phyloP scores from a whole-genome alignment of 2,329 filamentous ascomycete species.

The Exophiala sp. region DNA sequence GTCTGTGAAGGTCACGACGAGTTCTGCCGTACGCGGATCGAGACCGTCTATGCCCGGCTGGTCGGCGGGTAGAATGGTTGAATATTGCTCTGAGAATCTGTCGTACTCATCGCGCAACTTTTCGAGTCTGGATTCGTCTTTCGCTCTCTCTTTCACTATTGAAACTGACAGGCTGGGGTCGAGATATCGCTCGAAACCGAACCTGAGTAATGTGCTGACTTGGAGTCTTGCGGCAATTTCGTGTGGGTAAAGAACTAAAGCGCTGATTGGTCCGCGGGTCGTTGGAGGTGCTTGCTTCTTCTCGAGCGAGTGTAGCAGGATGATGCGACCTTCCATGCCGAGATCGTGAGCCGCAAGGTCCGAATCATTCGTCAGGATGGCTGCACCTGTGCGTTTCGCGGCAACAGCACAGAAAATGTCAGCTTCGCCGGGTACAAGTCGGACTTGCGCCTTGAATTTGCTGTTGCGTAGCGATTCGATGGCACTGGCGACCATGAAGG shows the following conservation, averaged over 20 bases:
- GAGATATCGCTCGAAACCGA: conserved; percentile 40
- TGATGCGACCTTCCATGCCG: conserved; percentile 58
- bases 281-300: conserved; percentile 22
- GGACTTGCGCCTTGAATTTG: conserved; percentile 39
- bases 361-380: conserved; percentile 78
- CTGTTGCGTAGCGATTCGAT: conserved; percentile 53
- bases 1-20: conserved; percentile 44
- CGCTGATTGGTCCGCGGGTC: conserved; percentile 3
- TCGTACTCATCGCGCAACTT: conserved; percentile 28
- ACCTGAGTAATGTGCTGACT: conserved; percentile 33
- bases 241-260: conserved; percentile 16
- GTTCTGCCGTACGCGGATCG: conserved; percentile 52
- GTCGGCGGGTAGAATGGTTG: not conserved
- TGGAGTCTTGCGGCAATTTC: conserved; percentile 34
- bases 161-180: conserved; percentile 29
- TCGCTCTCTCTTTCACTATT: conserved; percentile 33
- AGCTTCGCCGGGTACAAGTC: conserved; percentile 77
- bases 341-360: conserved; percentile 76
- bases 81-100: conserved; percentile 38
- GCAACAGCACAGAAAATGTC: conserved; percentile 73
- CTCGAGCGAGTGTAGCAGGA: conserved; percentile 66
- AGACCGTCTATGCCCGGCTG: conserved; percentile 29
- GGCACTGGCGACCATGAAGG: conserved; percentile 74
- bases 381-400: conserved; percentile 53
- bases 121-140: conserved; percentile 18